These are phyloP conservation scores for Lachancea quebecensis DNA, from an alignment of 805 yeast genomes.

Conservation along the genomic window DNA sequence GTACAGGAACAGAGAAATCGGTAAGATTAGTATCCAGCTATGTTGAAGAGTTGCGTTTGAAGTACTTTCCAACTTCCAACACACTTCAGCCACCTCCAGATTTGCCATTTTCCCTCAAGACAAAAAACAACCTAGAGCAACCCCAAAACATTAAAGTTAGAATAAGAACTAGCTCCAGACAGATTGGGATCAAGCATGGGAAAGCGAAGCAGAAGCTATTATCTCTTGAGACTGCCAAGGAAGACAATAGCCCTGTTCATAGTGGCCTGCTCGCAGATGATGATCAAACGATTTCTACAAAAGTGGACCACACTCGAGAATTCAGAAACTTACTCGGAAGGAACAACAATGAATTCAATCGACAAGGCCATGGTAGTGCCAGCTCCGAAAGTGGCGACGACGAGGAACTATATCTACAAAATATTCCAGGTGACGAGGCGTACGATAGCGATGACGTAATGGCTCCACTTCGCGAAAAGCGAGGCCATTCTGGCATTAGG, in stretches of 20 bases:
- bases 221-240: constrained; percentile 29
- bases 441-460: constrained; percentile 31
- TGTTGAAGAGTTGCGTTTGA: constrained; percentile 29
- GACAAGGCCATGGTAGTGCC: constrained; percentile 3
- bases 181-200: constrained; percentile 33
- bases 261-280: not conserved
- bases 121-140: constrained; percentile 27
- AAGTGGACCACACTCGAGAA: constrained; percentile 29
- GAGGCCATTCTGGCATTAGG: constrained; percentile 1
- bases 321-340: constrained; percentile 27
- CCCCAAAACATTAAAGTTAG: constrained; percentile 31
- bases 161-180: constrained; percentile 31
- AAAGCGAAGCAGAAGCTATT: constrained; percentile 30
- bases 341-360: not conserved
- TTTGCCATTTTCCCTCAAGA: constrained; percentile 28
- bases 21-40: constrained; percentile 29
- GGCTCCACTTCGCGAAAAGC: constrained; percentile 27
- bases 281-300: constrained; percentile 2
- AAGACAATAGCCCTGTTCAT: constrained; percentile 11
- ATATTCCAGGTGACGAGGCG: constrained; percentile 34
- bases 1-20: constrained; percentile 14
- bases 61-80: constrained; percentile 29
- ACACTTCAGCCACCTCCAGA: constrained; percentile 33
- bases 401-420: constrained; percentile 22
- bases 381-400: constrained; percentile 12